Evolutionary conservation across 495 filamentous ascomycete genomes (phyloP), one percentile per base, ranked within the genome.

Genomic region (Penicillium silybi): DNA sequence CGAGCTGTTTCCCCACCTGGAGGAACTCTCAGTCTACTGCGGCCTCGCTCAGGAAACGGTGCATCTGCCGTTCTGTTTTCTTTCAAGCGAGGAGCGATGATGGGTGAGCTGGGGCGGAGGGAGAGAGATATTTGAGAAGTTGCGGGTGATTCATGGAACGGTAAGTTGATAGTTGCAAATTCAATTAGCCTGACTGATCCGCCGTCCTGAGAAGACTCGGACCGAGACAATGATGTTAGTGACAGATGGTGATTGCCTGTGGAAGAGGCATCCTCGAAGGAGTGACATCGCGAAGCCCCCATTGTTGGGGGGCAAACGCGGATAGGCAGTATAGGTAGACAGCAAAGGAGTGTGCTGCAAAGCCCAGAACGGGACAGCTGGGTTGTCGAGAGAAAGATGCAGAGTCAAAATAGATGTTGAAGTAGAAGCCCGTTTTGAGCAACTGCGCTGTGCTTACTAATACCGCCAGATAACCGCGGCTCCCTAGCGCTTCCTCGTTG

Each of bases 261-360:
- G 26, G 54, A 46, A 44, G 56, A 50, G 37, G 39, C 27, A 52
- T 62, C 52, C 52, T 58, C 56, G 43, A 61, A 63, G 45, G 63
- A 70, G 46, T 60, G 63, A 55, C 53, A 54, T 57, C 50, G 55
- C 37, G 49, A 57, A 51, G 61, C 41, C 51, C 59, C 45, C 62
- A 68, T 66, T 23, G 29, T 59, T n/a, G n/a, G 54, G 22, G 40
- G 40, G 27, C 43, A 25, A 27, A 50, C 23, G 27, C 50, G 17
- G 45, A 44, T 46, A 37, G 22, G 39, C 32, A 45, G 47, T 22
- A 41, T 20, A 10, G 5, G 16, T 40, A 41, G 34, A 25, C 50
- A 46, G 32, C 40, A 61, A 69, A 64, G 19, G 66, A 69, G 51
- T 48, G 64, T 59, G 35, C 34, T 23, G 44, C 38, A 26, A 15